phyloP scores from a whole-genome alignment of 495 filamentous ascomycete species.

The Hypoxylon trugodes region DNA sequence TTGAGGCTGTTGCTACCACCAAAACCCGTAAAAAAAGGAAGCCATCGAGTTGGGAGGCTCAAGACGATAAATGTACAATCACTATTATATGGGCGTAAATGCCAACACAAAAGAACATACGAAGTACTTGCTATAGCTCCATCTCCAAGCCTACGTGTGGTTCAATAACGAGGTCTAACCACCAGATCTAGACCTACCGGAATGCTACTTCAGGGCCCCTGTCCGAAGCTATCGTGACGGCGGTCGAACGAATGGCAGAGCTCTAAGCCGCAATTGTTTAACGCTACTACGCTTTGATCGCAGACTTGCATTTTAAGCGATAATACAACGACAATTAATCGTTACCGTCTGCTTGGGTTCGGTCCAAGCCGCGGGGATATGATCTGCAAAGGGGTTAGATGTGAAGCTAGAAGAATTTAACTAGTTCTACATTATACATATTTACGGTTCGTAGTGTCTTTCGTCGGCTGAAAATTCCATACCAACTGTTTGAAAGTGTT shows the following conservation, averaged over 20 bases:
- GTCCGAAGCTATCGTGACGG: constrained; percentile 9
- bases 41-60: not conserved
- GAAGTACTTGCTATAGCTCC: not conserved
- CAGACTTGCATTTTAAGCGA: not conserved
- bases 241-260: not conserved
- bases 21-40: not conserved
- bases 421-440: not conserved
- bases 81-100: not conserved
- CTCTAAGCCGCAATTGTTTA: not conserved
- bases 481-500: not conserved
- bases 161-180: constrained; percentile 12
- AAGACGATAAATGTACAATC: constrained; percentile 1
- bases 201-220: constrained; percentile 2
- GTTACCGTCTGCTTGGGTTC: constrained; percentile 10
- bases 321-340: not conserved
- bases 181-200: constrained; percentile 14
- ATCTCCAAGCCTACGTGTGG: not conserved
- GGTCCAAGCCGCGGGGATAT: constrained; percentile 11
- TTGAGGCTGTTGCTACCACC: not conserved
- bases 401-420: not conserved
- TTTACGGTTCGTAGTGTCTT: not conserved
- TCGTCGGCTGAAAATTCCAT: constrained; percentile 1
- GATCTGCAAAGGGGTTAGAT: constrained; percentile 9
- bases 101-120: not conserved
- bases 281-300: constrained; percentile 10